A percentile compares a stretch with the other conserved stretches of the same genome.
Conservation (phyloP, 164 flowering plant species). For the Protea cynaroides region DNA sequence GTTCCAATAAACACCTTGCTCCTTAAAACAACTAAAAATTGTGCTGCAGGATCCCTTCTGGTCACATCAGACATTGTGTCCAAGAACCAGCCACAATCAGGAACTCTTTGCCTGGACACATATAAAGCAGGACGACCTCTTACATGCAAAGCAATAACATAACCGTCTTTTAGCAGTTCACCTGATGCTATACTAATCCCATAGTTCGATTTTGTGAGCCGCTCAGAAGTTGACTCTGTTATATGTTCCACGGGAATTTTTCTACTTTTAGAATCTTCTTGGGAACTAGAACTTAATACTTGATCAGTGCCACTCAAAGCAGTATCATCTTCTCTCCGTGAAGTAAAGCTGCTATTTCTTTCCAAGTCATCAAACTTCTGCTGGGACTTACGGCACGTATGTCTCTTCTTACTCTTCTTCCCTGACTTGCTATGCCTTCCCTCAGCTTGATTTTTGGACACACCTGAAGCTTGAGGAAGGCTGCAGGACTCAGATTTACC, state of each 20-base stretch:
- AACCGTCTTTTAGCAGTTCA: conserved; percentile 80
- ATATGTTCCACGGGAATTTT: conserved; percentile 50
- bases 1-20: conserved; percentile 37
- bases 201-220: conserved; percentile 32
- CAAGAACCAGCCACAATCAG: conserved; percentile 95
- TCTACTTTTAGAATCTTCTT: conserved; percentile 76
- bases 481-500: conserved; percentile 37
- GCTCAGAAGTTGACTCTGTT: conserved; percentile 47
- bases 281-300: conserved; percentile 80
- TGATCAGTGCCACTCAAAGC: conserved; percentile 92
- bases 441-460: conserved; percentile 66
- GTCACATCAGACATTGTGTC: conserved; percentile 81
- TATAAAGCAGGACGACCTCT: conserved; percentile 67
- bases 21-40: conserved; percentile 79
- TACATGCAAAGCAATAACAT: conserved; percentile 77
- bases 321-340: conserved; percentile 75
- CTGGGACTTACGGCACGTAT: conserved; percentile 65
- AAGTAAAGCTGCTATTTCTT: conserved; percentile 47
- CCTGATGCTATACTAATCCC: conserved; percentile 35
- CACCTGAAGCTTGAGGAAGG: conserved; percentile 46
- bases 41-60: conserved; percentile 97
- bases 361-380: conserved; percentile 62
- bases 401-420: conserved; percentile 91
- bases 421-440: conserved; percentile 79
- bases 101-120: conserved; percentile 83